Evolutionary conservation across 2,329 filamentous ascomycete species (phyloP).

Genomic region (Colletotrichum graminicola): DNA sequence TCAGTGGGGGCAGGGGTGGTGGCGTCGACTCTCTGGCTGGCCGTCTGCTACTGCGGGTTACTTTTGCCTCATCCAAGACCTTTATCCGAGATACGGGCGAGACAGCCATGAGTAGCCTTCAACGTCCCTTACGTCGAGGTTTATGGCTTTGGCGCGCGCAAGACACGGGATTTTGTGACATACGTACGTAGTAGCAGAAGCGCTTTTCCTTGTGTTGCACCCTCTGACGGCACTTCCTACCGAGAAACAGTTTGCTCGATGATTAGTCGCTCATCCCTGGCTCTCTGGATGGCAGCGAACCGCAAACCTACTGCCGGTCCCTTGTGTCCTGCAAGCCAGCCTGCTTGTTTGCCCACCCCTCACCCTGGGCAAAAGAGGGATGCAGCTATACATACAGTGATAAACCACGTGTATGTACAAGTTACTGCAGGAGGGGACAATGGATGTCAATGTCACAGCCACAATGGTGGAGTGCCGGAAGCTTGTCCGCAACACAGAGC

Average conservation of each 20-base stretch:
- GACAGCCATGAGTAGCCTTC: background rate
- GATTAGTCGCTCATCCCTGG: background rate
- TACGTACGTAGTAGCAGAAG: background rate
- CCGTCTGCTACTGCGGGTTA: background rate
- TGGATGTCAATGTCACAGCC: slow-evolving; percentile 28
- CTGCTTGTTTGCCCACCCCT: slow-evolving; percentile 1
- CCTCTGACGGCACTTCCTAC: background rate
- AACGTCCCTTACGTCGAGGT: slow-evolving; percentile 4
- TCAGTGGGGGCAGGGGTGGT: background rate
- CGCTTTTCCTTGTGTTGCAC: background rate
- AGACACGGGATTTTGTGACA: slow-evolving; percentile 5
- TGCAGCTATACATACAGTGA: background rate
- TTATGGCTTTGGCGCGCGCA: background rate
- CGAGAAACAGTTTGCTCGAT: background rate
- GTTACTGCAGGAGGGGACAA: background rate
- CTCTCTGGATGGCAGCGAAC: slow-evolving; percentile 1
- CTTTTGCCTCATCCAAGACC: background rate
- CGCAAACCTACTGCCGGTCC: background rate
- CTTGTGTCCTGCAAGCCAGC: slow-evolving; percentile 3
- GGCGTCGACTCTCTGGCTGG: background rate
- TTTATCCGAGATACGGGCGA: background rate
- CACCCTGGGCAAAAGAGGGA: background rate
- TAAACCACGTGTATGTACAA: too few relatives aligned
- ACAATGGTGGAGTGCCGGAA: slow-evolving; percentile 27
- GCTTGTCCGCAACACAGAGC: slow-evolving; percentile 24